Conservation (phyloP, 768 basidiomycete genomes). For the Filobasidium floriforme region DNA sequence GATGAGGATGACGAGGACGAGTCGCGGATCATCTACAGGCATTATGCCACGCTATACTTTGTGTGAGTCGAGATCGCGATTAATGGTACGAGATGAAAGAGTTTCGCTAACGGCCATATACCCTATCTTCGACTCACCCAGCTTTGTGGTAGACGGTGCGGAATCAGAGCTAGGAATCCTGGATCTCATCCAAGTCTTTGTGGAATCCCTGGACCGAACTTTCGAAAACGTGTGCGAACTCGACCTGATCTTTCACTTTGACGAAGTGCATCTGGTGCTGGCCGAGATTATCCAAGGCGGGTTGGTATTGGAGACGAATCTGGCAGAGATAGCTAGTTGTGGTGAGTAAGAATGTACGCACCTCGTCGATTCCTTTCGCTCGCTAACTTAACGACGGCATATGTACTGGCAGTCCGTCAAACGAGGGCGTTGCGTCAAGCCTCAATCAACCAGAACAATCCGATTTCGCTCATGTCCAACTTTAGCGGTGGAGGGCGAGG, state of each 20-base stretch:
- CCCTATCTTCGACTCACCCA: slow-evolving; percentile 13
- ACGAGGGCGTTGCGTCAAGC: slow-evolving; percentile 3
- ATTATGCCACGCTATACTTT: slow-evolving; percentile 93
- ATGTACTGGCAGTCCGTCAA: slow-evolving; percentile 1
- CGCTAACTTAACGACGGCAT: no score
- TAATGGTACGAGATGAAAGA: background rate
- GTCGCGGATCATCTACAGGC: slow-evolving; percentile 82
- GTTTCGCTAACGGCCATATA: background rate
- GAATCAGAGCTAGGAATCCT: slow-evolving; percentile 95
- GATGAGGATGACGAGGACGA: slow-evolving; percentile 40
- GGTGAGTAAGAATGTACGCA: slow-evolving; percentile 27
- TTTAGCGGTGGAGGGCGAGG: slow-evolving; percentile 14
- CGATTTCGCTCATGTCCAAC: slow-evolving; percentile 2
- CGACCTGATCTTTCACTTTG: slow-evolving; percentile 96
- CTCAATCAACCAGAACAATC: slow-evolving; percentile 6
- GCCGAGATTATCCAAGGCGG: slow-evolving; percentile 96
- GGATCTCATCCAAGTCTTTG: slow-evolving; percentile 96
- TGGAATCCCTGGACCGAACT: slow-evolving; percentile 87
- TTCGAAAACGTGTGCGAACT: slow-evolving; percentile 99
- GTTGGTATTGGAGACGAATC: slow-evolving; percentile 77
- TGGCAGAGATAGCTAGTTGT: slow-evolving; percentile 42
- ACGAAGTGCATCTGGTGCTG: slow-evolving; percentile 92
- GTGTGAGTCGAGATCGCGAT: slow-evolving; percentile 48
- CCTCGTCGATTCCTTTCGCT: no score
- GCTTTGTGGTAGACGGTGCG: slow-evolving; percentile 85